These are phyloP conservation scores for Platanthera zijinensis DNA, from an alignment of 106 monocot species.

Conservation along the genomic window DNA sequence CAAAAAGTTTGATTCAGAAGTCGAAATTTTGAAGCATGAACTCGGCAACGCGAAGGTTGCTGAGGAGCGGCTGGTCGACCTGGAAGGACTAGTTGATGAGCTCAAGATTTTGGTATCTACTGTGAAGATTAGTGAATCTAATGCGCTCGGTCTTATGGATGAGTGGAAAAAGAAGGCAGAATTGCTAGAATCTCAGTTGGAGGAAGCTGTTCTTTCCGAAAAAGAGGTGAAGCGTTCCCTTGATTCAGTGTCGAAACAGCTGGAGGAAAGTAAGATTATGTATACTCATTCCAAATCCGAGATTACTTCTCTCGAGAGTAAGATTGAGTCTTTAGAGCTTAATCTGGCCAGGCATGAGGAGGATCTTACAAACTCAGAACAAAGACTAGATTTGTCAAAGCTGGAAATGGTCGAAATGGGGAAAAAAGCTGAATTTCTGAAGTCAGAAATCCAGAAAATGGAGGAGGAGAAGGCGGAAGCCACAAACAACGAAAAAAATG, in stretches of 20 bases:
- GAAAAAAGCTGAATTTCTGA: constrained; percentile 19
- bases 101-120: constrained; percentile 25
- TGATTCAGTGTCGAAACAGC: constrained; percentile 10
- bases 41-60: constrained; percentile 29
- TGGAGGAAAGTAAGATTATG: constrained; percentile 24
- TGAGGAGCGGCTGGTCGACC: constrained; percentile 28
- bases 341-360: constrained; percentile 24
- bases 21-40: constrained; percentile 29
- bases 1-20: constrained; percentile 30
- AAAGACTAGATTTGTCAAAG: constrained; percentile 19
- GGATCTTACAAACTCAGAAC: constrained; percentile 27
- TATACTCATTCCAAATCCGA: constrained; percentile 22
- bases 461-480: constrained; percentile 5
- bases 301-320: constrained; percentile 25
- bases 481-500: constrained; percentile 10
- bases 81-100: constrained; percentile 26
- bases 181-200: constrained; percentile 21
- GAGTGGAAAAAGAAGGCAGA: constrained; percentile 43
- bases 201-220: constrained; percentile 27
- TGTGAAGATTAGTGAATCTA: constrained; percentile 29
- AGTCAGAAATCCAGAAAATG: constrained; percentile 11
- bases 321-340: constrained; percentile 33
- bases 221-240: constrained; percentile 14
- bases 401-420: constrained; percentile 26
- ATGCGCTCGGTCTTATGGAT: constrained; percentile 24